Evolutionary conservation across 768 basidiomycete genomes (phyloP).

Genomic region (Pleurotus cornucopiae): DNA sequence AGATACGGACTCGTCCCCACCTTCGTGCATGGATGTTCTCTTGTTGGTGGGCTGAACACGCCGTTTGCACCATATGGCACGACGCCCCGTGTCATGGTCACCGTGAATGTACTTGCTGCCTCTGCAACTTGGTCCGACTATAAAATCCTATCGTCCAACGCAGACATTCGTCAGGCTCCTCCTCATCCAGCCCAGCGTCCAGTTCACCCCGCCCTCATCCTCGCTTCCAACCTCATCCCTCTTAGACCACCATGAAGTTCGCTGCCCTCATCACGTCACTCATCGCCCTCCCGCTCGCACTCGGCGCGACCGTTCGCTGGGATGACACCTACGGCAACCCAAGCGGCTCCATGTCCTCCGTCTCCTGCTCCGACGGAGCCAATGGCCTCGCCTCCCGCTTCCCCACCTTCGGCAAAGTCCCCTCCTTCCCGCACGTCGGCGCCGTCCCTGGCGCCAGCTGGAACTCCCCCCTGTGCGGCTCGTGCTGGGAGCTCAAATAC

Average conservation of each 20-base stretch:
- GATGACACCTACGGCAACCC: constrained; percentile 48
- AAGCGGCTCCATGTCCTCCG: constrained; percentile 31
- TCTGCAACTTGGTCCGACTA: background rate
- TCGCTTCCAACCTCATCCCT: background rate
- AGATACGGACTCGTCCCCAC: background rate
- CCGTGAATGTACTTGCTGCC: background rate
- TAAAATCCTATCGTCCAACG: background rate
- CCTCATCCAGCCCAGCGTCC: background rate
- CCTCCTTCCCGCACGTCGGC: constrained; percentile 57
- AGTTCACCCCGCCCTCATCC: background rate
- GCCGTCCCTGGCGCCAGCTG: constrained; percentile 44
- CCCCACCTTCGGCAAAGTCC: constrained; percentile 47
- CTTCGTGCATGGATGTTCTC: background rate
- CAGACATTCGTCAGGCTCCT: background rate
- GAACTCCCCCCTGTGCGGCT: constrained; percentile 50
- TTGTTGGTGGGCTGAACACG: background rate
- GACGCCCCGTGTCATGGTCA: background rate
- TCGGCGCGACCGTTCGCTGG: constrained; percentile 30
- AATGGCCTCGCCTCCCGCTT: constrained; percentile 46
- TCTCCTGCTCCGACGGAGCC: constrained; percentile 44
- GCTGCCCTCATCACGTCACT: constrained; percentile 13
- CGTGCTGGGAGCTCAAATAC: constrained; percentile 58
- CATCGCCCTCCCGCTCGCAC: constrained; percentile 17
- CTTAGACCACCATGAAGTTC: constrained; percentile 15
- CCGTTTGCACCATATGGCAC: background rate